Evolutionary conservation across 1,284 basidiomycete genomes (phyloP).

Genomic region (Cystobasidium pallidum): DNA sequence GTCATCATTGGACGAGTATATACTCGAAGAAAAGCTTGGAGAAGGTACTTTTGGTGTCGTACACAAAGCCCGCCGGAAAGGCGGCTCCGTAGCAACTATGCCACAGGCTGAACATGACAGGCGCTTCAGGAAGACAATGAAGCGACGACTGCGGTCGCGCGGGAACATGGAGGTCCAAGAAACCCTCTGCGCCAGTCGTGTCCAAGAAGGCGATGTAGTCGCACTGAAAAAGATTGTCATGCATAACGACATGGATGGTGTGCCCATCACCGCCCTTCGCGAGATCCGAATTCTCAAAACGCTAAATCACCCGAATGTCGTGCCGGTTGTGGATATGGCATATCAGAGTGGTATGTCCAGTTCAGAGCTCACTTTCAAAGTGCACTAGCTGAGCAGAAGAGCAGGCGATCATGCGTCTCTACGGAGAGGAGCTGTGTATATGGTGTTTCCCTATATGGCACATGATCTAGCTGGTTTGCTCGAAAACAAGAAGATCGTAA

Average conservation of each 20-base stretch:
- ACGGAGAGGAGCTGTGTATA: constrained; percentile 71
- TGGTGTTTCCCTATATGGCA: constrained; percentile 99
- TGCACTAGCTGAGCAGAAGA: constrained; percentile 55
- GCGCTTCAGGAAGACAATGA: neutral
- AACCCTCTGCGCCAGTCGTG: constrained; percentile 25
- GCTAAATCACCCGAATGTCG: constrained; percentile 80
- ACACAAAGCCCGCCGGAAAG: constrained; percentile 50
- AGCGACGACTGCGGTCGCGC: neutral
- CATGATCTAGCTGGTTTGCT: constrained; percentile 95
- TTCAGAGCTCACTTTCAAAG: constrained; percentile 60
- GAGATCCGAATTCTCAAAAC: constrained; percentile 97
- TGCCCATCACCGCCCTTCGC: constrained; percentile 90
- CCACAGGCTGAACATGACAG: constrained; percentile 11
- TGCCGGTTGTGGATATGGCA: constrained; percentile 91
- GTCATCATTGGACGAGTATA: constrained; percentile 75
- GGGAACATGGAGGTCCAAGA: neutral
- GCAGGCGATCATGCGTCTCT: constrained; percentile 57
- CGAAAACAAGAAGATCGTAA: constrained; percentile 73
- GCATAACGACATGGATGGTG: constrained; percentile 94
- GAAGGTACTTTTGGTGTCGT: constrained; percentile 86
- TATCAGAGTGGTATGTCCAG: constrained; percentile 57
- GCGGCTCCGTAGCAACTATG: constrained; percentile 26
- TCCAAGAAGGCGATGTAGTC: constrained; percentile 63
- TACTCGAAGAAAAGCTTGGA: constrained; percentile 79
- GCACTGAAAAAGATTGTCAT: constrained; percentile 94